These are phyloP conservation scores for Oryza meyeriana DNA, from an alignment of 176 grass and related monocot species.

Conservation along the genomic window DNA sequence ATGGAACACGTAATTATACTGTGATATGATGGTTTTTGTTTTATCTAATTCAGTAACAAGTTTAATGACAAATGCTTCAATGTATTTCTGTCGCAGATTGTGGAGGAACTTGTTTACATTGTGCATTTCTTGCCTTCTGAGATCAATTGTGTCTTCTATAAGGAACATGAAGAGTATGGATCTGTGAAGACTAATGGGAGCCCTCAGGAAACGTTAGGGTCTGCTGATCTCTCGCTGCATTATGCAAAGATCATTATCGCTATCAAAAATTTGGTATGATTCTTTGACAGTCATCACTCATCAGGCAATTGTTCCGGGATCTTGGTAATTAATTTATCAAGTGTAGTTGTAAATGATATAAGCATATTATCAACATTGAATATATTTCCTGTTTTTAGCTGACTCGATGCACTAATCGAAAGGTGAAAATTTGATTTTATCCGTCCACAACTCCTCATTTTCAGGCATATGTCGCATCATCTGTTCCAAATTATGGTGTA, in stretches of 20 bases:
- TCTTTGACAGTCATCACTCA: neutral
- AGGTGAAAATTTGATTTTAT: neutral
- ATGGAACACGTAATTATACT: conserved; percentile 51
- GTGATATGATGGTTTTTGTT: neutral
- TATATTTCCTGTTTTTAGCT: neutral
- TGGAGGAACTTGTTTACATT: conserved; percentile 54
- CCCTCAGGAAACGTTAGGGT: conserved; percentile 39
- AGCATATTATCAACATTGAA: neutral
- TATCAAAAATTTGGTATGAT: conserved; percentile 46
- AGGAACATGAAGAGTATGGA: conserved; percentile 27
- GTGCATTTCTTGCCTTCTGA: conserved; percentile 47
- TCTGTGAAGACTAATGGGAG: neutral
- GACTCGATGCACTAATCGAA: neutral
- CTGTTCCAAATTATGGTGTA: neutral
- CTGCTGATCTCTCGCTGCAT: conserved; percentile 48
- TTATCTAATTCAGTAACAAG: neutral
- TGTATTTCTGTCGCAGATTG: conserved; percentile 43
- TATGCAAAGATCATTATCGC: conserved; percentile 60
- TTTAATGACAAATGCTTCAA: neutral
- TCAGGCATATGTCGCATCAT: conserved; percentile 2
- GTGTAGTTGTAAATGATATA: neutral
- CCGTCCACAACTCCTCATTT: neutral
- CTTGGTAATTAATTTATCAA: neutral
- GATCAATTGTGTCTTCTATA: conserved; percentile 40
- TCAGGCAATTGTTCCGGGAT: neutral